Percentiles rank a stretch among this genome's conserved stretches.
Conservation (phyloP, 2,329 filamentous ascomycete genomes). For the Elsinoe ampelina region DNA sequence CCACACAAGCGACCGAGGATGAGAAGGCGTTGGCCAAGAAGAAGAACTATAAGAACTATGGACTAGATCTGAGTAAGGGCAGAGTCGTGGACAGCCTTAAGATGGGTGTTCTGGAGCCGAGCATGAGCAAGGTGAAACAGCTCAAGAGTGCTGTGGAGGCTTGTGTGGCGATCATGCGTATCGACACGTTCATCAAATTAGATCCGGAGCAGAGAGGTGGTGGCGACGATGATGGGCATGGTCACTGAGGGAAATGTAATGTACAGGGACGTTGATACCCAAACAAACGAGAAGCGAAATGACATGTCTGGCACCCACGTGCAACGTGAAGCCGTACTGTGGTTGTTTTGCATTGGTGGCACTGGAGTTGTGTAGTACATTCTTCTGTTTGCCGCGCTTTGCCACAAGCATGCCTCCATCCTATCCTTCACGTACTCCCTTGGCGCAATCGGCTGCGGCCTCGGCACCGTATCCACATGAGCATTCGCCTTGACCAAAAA, state of each 20-base stretch:
- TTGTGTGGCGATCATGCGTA: constrained; percentile 98
- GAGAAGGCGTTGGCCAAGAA: constrained; percentile 85
- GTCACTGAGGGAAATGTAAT: constrained; percentile 19
- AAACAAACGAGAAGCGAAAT: not conserved
- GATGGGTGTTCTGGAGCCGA: constrained; percentile 89
- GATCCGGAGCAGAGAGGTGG: constrained; percentile 74
- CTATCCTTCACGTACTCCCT: not conserved
- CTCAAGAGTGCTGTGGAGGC: constrained; percentile 97
- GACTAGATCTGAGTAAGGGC: constrained; percentile 78
- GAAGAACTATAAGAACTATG: constrained; percentile 99
- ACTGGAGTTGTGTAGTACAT: too few species aligned
- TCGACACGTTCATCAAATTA: constrained; percentile 96
- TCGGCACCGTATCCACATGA: constrained; percentile 9
- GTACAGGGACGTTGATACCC: not conserved
- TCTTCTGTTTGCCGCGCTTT: too few species aligned
- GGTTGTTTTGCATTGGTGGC: too few species aligned
- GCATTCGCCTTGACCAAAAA: constrained; percentile 13
- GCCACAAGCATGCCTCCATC: not conserved
- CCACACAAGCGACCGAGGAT: constrained; percentile 51
- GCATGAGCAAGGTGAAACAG: constrained; percentile 96
- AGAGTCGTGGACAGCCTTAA: constrained; percentile 91
- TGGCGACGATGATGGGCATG: constrained; percentile 56
- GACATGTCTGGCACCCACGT: too few species aligned
- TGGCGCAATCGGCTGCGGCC: constrained; percentile 2
- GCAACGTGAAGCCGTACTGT: too few species aligned